These are phyloP conservation scores for Mycena filopes DNA, from an alignment of 768 basidiomycete genomes.

Conservation along the genomic window DNA sequence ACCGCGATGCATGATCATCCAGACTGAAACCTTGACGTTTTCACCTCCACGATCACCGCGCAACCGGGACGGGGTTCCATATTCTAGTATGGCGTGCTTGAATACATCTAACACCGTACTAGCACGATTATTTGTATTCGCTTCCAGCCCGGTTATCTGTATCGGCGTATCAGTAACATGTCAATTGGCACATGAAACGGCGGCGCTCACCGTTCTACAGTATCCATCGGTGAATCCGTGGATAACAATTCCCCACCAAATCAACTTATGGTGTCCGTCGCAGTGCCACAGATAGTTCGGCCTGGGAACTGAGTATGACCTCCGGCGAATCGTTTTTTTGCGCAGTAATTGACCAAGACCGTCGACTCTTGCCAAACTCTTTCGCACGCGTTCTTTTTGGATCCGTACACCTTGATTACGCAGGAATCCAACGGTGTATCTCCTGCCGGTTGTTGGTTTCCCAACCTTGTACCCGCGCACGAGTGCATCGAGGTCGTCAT, in stretches of 20 bases:
- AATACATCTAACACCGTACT: slow-evolving; percentile 42
- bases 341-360: slow-evolving; percentile 35
- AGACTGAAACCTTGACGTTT: slow-evolving; percentile 45
- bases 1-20: slow-evolving; percentile 48
- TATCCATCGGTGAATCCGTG: neutral
- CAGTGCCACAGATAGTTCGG: slow-evolving; percentile 41
- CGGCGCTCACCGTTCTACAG: too few relatives aligned
- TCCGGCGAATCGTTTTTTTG: slow-evolving; percentile 21
- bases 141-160: slow-evolving; percentile 40
- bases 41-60: slow-evolving; percentile 50
- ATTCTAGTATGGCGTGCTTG: slow-evolving; percentile 31
- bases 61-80: too few relatives aligned
- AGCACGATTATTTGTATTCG: slow-evolving; percentile 42
- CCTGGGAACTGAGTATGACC: slow-evolving; percentile 32
- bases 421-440: slow-evolving; percentile 38
- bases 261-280: too few relatives aligned
- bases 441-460: slow-evolving; percentile 37
- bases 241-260: slow-evolving; percentile 34
- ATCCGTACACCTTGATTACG: slow-evolving; percentile 33
- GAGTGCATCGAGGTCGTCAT: slow-evolving; percentile 13
- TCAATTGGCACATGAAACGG: too few relatives aligned
- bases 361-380: slow-evolving; percentile 37
- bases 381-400: slow-evolving; percentile 31
- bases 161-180: neutral
- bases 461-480: slow-evolving; percentile 18